Evolutionary conservation across 805 yeast genomes (phyloP).

Genomic region (Hanseniaspora mollemarum): DNA sequence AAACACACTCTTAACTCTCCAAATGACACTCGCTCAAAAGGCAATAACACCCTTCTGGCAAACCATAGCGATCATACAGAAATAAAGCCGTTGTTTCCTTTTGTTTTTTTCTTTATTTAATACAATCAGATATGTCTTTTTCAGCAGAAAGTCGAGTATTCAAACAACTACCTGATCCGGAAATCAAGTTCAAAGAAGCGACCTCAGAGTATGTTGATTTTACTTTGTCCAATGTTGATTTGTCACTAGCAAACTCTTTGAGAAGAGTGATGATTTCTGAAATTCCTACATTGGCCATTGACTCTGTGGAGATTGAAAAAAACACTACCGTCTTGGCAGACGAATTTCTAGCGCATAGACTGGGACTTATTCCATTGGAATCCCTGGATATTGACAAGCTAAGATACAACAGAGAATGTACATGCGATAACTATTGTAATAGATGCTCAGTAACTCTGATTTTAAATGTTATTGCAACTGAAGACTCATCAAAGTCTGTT

Average conservation of each 20-base stretch:
- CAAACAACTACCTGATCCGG: slow-evolving; percentile 41
- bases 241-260: slow-evolving; percentile 82
- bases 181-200: slow-evolving; percentile 77
- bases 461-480: slow-evolving; percentile 77
- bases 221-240: slow-evolving; percentile 73
- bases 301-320: slow-evolving; percentile 82
- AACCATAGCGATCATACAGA: no score
- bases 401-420: slow-evolving; percentile 87
- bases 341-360: slow-evolving; percentile 87
- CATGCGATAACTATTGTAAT: slow-evolving; percentile 95
- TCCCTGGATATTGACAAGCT: slow-evolving; percentile 73
- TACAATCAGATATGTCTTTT: neutral
- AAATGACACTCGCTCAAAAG: no score
- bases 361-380: slow-evolving; percentile 83
- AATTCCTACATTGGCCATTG: slow-evolving; percentile 93
- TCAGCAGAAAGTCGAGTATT: slow-evolving; percentile 19
- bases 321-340: slow-evolving; percentile 94
- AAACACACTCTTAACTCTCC: no score
- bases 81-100: no score
- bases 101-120: neutral
- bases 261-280: slow-evolving; percentile 90
- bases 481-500: slow-evolving; percentile 78
- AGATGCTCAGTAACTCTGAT: slow-evolving; percentile 83
- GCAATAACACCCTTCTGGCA: no score
- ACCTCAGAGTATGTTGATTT: slow-evolving; percentile 83